A percentile compares a stretch with the other conserved stretches of the same genome.
These are phyloP conservation scores for Leccinum longicurvipes DNA, from an alignment of 768 basidiomycete genomes.

Conservation along the genomic window DNA sequence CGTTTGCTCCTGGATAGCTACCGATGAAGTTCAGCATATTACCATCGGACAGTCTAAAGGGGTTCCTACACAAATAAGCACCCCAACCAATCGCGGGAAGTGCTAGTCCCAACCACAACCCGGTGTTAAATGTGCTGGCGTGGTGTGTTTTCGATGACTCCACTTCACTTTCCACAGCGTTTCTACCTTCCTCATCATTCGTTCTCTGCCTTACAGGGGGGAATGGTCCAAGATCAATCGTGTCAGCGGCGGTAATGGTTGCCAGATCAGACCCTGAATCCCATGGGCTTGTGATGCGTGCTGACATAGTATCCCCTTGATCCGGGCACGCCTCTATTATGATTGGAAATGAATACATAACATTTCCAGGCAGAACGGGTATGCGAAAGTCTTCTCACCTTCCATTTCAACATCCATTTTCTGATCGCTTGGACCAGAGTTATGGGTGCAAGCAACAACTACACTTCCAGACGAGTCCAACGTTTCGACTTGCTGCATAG, in stretches of 20 bases:
- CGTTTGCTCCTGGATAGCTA: slow-evolving; percentile 55
- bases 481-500: slow-evolving; percentile 20
- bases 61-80: slow-evolving; percentile 47
- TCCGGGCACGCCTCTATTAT: slow-evolving; percentile 3
- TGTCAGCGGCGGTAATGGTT: neutral
- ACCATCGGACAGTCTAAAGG: neutral
- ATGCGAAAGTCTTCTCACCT: slow-evolving; percentile 7
- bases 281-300: neutral
- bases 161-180: no score
- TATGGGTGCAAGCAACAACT: neutral
- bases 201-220: neutral
- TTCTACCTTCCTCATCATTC: slow-evolving; percentile 8
- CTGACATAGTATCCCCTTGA: neutral
- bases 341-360: neutral
- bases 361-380: neutral
- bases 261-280: neutral
- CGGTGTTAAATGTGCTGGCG: slow-evolving; percentile 72
- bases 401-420: neutral
- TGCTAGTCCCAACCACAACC: slow-evolving; percentile 65
- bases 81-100: slow-evolving; percentile 67
- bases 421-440: neutral
- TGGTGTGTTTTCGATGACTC: slow-evolving; percentile 60
- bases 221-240: neutral
- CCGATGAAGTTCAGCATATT: neutral
- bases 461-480: neutral